A percentile compares a stretch with the other conserved stretches of the same genome.
Conservation (phyloP, 75 land plant genomes). For the Ceratopteris richardii region DNA sequence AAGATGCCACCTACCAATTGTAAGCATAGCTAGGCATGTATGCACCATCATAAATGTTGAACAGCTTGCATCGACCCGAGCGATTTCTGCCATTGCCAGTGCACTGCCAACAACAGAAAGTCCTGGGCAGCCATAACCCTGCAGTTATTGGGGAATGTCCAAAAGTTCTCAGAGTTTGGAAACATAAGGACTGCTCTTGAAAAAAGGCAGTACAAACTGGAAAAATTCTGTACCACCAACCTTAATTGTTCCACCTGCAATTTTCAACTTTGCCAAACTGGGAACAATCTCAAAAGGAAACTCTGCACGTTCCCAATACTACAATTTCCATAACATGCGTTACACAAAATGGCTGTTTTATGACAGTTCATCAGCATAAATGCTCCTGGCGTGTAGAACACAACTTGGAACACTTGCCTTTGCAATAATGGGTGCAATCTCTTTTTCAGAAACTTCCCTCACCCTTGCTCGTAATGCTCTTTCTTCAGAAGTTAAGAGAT, state of each 20-base stretch:
- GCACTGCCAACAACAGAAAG: slow-evolving; percentile 74
- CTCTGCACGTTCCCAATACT: slow-evolving; percentile 90
- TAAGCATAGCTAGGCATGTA: slow-evolving; percentile 86
- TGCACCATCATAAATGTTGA: slow-evolving; percentile 88
- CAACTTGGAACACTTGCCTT: slow-evolving; percentile 52
- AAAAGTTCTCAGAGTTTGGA: too few species aligned
- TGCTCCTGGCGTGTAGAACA: too few species aligned
- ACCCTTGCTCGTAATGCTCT: slow-evolving; percentile 41
- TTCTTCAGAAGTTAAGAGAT: slow-evolving; percentile 66
- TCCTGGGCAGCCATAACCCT: slow-evolving; percentile 96
- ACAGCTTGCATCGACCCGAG: slow-evolving; percentile 94
- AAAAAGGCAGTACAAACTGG: too few species aligned
- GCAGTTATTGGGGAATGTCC: too few species aligned
- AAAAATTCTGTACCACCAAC: too few species aligned
- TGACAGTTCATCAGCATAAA: too few species aligned
- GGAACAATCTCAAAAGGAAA: slow-evolving; percentile 90
- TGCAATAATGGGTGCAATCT: slow-evolving; percentile 79
- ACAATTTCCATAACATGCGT: too few species aligned
- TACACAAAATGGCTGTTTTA: too few species aligned
- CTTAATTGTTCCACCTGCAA: slow-evolving; percentile 95
- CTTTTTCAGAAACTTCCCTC: slow-evolving; percentile 55
- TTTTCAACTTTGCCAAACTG: slow-evolving; percentile 45
- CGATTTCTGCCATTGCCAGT: slow-evolving; percentile 57
- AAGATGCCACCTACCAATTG: slow-evolving; percentile 55
- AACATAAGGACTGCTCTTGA: too few species aligned